A percentile compares a stretch with the other conserved stretches of the same genome.
Evolutionary conservation across 768 basidiomycete species (phyloP).

Genomic region (Boletus insuetus): DNA sequence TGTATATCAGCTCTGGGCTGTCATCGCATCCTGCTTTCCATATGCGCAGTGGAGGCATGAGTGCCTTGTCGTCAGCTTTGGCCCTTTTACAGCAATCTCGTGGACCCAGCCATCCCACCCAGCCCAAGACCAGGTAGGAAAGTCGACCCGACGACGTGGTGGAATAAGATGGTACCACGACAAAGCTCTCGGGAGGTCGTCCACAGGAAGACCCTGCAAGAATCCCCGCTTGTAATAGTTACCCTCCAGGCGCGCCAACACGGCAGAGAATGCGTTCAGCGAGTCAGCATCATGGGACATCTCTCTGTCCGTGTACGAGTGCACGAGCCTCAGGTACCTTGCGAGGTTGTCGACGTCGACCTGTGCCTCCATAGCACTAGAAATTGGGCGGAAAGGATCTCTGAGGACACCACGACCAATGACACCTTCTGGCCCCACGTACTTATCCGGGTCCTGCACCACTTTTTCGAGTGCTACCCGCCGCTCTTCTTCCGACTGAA

Average conservation of each 20-base stretch:
- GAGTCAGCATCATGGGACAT: constrained; percentile 9
- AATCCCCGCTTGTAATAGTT: constrained; percentile 8
- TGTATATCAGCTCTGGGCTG: constrained; percentile 3
- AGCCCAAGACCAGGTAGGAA: constrained; percentile 12
- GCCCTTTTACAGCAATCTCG: not conserved
- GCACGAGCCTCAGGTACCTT: constrained; percentile 5
- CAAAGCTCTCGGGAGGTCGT: constrained; percentile 10
- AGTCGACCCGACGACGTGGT: constrained; percentile 2
- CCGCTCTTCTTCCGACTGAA: constrained; percentile 2
- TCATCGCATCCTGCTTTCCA: constrained; percentile 6
- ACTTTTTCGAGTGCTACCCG: not conserved
- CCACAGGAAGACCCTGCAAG: constrained; percentile 10
- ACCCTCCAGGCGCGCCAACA: constrained; percentile 6
- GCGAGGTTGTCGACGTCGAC: not conserved
- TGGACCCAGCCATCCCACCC: constrained; percentile 6
- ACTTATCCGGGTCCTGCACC: not conserved
- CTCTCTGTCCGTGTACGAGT: constrained; percentile 1
- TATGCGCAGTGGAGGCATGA: constrained; percentile 7
- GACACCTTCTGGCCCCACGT: not conserved
- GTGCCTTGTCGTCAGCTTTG: not conserved
- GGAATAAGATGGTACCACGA: constrained; percentile 4
- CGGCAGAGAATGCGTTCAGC: constrained; percentile 14
- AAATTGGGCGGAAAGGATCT: constrained; percentile 10
- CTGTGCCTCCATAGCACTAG: not conserved
- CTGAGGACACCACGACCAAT: constrained; percentile 4